Evolutionary conservation across 1,139 yeast species (phyloP).

Genomic region (Martiniozyma asiatica): DNA sequence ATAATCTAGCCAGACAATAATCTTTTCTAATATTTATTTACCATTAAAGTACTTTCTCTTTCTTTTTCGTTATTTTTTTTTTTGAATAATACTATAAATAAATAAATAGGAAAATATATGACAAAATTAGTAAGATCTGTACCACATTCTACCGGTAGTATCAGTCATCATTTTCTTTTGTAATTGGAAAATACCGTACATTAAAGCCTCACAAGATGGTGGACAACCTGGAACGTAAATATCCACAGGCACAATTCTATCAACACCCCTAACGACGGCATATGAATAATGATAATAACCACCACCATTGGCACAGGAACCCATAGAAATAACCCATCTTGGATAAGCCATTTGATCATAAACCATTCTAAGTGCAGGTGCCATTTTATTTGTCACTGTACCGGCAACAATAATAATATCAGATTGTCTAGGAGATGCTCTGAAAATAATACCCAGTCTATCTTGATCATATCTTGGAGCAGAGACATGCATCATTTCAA

Average conservation of each 20-base stretch:
- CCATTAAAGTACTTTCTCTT: neutral
- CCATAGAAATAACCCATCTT: constrained; percentile 86
- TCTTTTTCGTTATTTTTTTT: neutral
- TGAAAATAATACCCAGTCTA: constrained; percentile 84
- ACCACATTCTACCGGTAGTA: constrained; percentile 77
- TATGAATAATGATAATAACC: constrained; percentile 88
- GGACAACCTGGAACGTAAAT: constrained; percentile 93
- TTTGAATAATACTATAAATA: constrained; percentile 3
- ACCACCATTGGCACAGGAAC: constrained; percentile 91
- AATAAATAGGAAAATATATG: constrained; percentile 1
- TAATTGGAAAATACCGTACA: constrained; percentile 82
- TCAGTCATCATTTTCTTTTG: constrained; percentile 84
- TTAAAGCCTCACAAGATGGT: constrained; percentile 81
- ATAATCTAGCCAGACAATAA: no score
- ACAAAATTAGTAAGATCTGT: constrained; percentile 33
- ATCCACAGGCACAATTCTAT: constrained; percentile 79
- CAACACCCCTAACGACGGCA: constrained; percentile 85
- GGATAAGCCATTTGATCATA: constrained; percentile 95
- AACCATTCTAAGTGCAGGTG: constrained; percentile 86
- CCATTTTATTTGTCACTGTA: constrained; percentile 86
- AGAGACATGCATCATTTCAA: constrained; percentile 92
- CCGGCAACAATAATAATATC: constrained; percentile 94
- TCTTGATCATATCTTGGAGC: constrained; percentile 91
- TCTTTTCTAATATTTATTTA: no score
- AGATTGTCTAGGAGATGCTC: constrained; percentile 90